These are phyloP conservation scores for Royoungia palumana DNA, from an alignment of 768 basidiomycete genomes.

Conservation along the genomic window DNA sequence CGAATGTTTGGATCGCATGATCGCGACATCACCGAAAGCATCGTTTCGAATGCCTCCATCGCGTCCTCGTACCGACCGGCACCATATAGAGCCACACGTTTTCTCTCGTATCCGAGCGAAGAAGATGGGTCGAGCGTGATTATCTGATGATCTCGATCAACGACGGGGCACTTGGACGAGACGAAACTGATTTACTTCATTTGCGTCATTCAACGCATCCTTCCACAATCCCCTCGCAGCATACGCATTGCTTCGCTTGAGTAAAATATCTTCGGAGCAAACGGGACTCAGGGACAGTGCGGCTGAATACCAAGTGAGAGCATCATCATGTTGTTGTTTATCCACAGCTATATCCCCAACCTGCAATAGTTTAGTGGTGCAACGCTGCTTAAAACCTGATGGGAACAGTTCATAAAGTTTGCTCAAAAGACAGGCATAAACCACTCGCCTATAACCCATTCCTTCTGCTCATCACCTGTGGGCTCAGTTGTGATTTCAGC, in stretches of 20 bases:
- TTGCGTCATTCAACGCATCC: not conserved
- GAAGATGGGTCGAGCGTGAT: not conserved
- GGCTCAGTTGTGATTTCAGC: not conserved
- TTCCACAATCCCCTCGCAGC: not conserved
- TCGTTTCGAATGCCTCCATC: not conserved
- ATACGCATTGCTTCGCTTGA: not conserved
- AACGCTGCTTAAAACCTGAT: not conserved
- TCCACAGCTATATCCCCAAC: not conserved
- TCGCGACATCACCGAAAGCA: not conserved
- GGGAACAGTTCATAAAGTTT: too few relatives aligned
- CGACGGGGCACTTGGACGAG: too few relatives aligned
- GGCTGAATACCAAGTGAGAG: not conserved
- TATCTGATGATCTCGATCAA: not conserved
- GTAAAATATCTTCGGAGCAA: not conserved
- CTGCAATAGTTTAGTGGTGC: not conserved
- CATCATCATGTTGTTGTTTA: not conserved
- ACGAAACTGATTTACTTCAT: not conserved
- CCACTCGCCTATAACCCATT: slow-evolving; percentile 1
- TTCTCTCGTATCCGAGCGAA: not conserved
- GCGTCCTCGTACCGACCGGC: not conserved
- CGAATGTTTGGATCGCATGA: not conserved
- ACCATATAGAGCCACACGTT: not conserved
- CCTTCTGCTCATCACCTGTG: not conserved
- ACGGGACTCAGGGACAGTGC: not conserved
- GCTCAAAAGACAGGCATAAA: too few relatives aligned